Base-by-base conservation (phyloP, 2,329 filamentous ascomycete genomes). In the Pezicula rhizophila region DNA sequence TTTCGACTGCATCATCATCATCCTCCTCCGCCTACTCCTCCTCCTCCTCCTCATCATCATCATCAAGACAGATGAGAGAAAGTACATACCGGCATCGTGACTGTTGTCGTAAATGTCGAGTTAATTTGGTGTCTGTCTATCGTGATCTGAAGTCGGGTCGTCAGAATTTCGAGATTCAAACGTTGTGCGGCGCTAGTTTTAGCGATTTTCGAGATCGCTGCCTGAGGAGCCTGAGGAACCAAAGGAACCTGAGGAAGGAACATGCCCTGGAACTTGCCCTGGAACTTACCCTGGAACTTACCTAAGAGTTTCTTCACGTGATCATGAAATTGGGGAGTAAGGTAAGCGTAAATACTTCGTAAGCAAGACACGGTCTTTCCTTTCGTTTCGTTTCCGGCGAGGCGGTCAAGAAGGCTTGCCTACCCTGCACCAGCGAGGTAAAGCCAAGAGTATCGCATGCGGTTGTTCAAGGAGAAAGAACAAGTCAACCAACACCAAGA, bases 11-110 rank as follows among this genome's bases (percentile, higher is more conserved):
- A 45, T 33, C 26, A n/a, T 8, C 8, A 17, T 33, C 17, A 23
- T 33, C 18, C 31, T 26, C 31, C 25, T 40, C 6, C n/a, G n/a
- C n/a, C n/a, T n/a, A n/a, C n/a, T n/a, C 26, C 25, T 8, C 8
- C 31, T 33, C 17, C 35, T 33, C 18, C 31, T 26, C 31, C 25
- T 40, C 6, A 33, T 37, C 34, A 52, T 42, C 33, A 14, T 15
- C 37, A 40, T 20, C 48, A 57, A 54, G 57, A 51, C 50, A 33
- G 20, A 11, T 20, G 43, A 47, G 55, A 48, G 26, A 25, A 50
- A 64, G 67, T 63, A 64, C 61, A 42, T 70, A 78, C 75, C 73
- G 75, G 75, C 75, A 78, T 78, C 69, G 73, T 78, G 74, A 74
- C 67, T 61, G 62, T 61, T 53, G 59, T 64, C 58, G 60, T 58